Evolutionary conservation across 306 rosid genomes (phyloP).

Genomic region (Citrullus colocynthis): DNA sequence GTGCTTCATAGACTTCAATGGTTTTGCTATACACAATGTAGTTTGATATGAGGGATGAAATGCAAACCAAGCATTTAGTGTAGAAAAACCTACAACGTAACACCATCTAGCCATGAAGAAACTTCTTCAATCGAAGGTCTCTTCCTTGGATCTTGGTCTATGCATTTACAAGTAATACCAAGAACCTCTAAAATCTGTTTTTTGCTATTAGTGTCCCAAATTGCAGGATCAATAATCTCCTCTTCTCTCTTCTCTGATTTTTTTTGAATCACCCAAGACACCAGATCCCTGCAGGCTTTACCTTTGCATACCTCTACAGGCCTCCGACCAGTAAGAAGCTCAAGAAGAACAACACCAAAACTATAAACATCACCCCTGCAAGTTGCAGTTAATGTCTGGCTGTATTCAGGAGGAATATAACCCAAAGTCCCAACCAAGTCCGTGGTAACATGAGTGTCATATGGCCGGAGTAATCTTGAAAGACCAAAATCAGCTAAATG

Average conservation of each 20-base stretch:
- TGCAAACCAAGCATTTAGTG: neutral
- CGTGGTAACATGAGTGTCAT: slow-evolving; percentile 66
- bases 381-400: slow-evolving; percentile 61
- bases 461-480: slow-evolving; percentile 57
- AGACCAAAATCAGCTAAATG: slow-evolving; percentile 80
- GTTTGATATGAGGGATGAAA: neutral
- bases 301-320: slow-evolving; percentile 67
- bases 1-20: neutral
- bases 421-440: slow-evolving; percentile 75
- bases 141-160: slow-evolving; percentile 56
- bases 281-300: slow-evolving; percentile 56
- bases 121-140: slow-evolving; percentile 63
- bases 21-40: neutral
- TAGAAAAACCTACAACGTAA: slow-evolving; percentile 19
- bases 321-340: slow-evolving; percentile 62
- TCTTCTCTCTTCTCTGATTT: slow-evolving; percentile 46
- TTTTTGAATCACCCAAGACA: slow-evolving; percentile 66
- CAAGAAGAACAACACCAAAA: slow-evolving; percentile 75
- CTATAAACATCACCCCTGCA: slow-evolving; percentile 71
- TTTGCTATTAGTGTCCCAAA: slow-evolving; percentile 47
- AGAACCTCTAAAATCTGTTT: slow-evolving; percentile 50
- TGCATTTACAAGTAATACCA: slow-evolving; percentile 52
- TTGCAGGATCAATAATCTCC: slow-evolving; percentile 43
- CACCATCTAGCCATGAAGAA: slow-evolving; percentile 54
- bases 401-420: slow-evolving; percentile 71